Evolutionary conservation across 2,329 filamentous ascomycete species (phyloP).

Genomic region (Beauveria sp.): DNA sequence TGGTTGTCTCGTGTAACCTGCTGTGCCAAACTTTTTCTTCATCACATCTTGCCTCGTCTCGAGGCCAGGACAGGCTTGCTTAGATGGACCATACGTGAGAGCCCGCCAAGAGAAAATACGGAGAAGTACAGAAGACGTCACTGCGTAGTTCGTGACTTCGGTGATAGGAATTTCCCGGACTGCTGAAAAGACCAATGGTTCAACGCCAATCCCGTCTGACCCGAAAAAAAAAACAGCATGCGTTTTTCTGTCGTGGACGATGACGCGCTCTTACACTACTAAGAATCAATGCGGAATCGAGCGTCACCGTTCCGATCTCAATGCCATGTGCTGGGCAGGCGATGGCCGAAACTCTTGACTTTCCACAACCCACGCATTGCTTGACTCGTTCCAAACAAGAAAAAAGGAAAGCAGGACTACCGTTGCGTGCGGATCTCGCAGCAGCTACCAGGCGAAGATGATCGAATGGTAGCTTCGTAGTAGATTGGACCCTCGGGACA

Average conservation of each 20-base stretch:
- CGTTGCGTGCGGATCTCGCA: constrained; percentile 6
- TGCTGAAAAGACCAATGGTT: neutral
- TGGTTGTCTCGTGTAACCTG: neutral
- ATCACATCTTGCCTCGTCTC: neutral
- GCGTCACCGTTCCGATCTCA: neutral
- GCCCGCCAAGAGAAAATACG: neutral
- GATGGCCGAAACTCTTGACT: neutral
- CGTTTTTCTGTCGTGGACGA: neutral
- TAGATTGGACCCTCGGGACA: neutral
- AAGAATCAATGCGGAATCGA: neutral
- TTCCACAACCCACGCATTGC: neutral
- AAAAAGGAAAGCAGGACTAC: neutral
- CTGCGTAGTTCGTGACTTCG: neutral
- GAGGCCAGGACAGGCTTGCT: neutral
- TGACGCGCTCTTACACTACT: neutral
- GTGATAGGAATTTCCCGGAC: neutral
- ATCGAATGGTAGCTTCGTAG: neutral
- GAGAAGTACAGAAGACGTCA: neutral
- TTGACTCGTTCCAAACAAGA: neutral
- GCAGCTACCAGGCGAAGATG: neutral
- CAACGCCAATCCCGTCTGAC: neutral
- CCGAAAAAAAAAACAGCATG: neutral
- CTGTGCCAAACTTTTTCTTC: neutral
- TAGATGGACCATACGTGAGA: neutral
- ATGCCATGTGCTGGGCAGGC: neutral